Evolutionary conservation across 768 basidiomycete species (phyloP).

Genomic region (Mrakia frigida): DNA sequence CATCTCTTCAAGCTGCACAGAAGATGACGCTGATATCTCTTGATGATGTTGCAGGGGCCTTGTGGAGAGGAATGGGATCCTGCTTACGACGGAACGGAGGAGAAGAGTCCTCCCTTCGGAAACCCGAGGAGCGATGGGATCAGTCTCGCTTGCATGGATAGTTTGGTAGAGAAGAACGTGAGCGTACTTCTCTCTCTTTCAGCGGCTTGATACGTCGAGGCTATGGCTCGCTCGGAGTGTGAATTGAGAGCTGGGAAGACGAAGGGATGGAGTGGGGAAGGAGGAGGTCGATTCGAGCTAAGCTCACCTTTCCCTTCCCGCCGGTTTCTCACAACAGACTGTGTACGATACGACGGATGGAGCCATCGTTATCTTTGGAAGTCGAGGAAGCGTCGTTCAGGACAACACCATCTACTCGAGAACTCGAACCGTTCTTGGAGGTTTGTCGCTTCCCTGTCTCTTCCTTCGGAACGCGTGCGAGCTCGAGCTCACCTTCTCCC

Average conservation of each 20-base stretch:
- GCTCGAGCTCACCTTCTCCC: neutral
- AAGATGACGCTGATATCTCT: neutral
- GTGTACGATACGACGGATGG: slow-evolving; percentile 45
- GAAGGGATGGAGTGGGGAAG: neutral
- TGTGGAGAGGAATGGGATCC: slow-evolving; percentile 47
- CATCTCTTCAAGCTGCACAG: too few relatives aligned
- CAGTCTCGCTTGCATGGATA: slow-evolving; percentile 46
- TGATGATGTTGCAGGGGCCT: slow-evolving; percentile 40
- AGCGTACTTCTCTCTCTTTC: too few relatives aligned
- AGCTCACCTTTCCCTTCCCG: neutral
- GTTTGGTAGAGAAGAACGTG: slow-evolving; percentile 43
- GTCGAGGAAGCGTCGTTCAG: slow-evolving; percentile 40
- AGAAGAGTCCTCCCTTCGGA: slow-evolving; percentile 38
- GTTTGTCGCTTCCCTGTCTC: slow-evolving; percentile 32
- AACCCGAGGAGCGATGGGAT: slow-evolving; percentile 45
- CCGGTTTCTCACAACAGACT: slow-evolving; percentile 34
- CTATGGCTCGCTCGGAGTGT: neutral
- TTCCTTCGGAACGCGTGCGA: neutral
- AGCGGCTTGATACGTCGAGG: too few relatives aligned
- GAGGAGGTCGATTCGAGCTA: neutral
- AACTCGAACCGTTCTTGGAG: slow-evolving; percentile 43
- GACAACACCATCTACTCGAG: slow-evolving; percentile 42
- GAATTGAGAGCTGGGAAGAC: neutral
- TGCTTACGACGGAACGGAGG: slow-evolving; percentile 42
- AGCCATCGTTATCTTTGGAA: slow-evolving; percentile 45